Evolutionary conservation across 371 early-diverging fungal species (phyloP).

Genomic region (Fennellomyces sp.): DNA sequence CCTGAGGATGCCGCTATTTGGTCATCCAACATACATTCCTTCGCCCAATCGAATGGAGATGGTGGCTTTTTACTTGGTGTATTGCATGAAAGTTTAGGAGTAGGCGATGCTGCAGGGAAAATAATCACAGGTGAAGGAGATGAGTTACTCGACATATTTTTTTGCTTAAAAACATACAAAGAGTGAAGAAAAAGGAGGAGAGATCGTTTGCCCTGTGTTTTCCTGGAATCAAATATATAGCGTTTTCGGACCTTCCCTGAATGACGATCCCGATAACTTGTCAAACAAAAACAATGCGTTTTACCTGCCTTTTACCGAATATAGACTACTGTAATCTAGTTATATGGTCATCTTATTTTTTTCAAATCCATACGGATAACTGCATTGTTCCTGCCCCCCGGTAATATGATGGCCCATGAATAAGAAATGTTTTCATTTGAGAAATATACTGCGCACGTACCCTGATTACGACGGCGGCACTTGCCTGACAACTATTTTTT

Average conservation of each 20-base stretch:
- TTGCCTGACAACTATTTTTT: no score
- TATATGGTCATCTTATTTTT: neutral
- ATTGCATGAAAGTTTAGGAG: conserved; percentile 18
- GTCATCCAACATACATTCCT: conserved; percentile 4
- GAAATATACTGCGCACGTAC: no score
- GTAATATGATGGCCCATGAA: no score
- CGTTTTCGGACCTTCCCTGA: neutral
- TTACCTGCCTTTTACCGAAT: no score
- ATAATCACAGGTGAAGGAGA: conserved; percentile 9
- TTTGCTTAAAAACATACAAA: neutral
- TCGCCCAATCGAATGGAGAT: conserved; percentile 20
- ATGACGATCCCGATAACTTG: neutral
- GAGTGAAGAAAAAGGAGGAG: neutral
- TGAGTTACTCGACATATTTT: neutral
- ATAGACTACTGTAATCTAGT: neutral
- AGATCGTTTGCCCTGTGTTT: neutral
- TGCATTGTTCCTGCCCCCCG: no score
- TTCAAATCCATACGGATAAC: no score
- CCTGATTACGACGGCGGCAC: no score
- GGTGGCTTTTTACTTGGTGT: conserved; percentile 19
- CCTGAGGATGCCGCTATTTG: neutral
- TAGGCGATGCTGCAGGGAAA: conserved; percentile 20
- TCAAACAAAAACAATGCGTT: neutral
- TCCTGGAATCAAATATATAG: neutral
- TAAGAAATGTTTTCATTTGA: no score